Evolutionary conservation across 352 stramenopile genomes (phyloP), one percentile per base, ranked within the genome.

Genomic region (Phytophthora pseudosyringae): DNA sequence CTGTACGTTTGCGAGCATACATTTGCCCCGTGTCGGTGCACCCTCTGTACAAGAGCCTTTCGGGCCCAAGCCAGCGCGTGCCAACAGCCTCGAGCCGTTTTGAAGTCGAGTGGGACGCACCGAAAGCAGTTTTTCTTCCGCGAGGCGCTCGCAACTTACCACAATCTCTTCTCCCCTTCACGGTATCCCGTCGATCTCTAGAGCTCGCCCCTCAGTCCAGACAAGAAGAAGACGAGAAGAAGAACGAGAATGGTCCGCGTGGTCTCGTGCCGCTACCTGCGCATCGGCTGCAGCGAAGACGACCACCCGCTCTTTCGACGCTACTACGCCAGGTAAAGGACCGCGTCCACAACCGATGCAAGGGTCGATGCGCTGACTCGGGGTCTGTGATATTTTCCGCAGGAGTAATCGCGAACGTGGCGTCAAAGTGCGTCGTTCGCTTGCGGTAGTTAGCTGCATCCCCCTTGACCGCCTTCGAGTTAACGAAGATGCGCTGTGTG

Each of bases 261-360:
- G 1, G 43, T 43, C 3, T 62, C 55, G 5, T 71, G 61, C 31
- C 56, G 67, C 16, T 75, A 49, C 43, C 12, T 67, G 47, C 69
- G 69, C 18, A 26, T 73, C 10, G 68, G 64, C 44, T 76, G 69
- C 55, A 67, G 32, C 33, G 52, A 69, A 41, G 48, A 64, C 41
- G 54, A 73, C 52, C 69, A 76, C 54, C 59, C 63, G 45, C 69
- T 76, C 52, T 76, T 76, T 48, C 69, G 54, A 18, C 48, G 51
- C 26, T 59, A 69, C 26, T 76, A 76, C 28, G 49, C 69, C 40
- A 73, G 69, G 69, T 76, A 61, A 5, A n/a, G 57, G 12, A 10
- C 15, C 29, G 8, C 26, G 26, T 56, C 35, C 38, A 51, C 41
- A 51, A 33, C 21, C 2, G 21, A 21, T 21, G 21, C 21, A 21